Conservation (phyloP, 2,329 filamentous ascomycete species). For the Teratosphaeria gauchensis region DNA sequence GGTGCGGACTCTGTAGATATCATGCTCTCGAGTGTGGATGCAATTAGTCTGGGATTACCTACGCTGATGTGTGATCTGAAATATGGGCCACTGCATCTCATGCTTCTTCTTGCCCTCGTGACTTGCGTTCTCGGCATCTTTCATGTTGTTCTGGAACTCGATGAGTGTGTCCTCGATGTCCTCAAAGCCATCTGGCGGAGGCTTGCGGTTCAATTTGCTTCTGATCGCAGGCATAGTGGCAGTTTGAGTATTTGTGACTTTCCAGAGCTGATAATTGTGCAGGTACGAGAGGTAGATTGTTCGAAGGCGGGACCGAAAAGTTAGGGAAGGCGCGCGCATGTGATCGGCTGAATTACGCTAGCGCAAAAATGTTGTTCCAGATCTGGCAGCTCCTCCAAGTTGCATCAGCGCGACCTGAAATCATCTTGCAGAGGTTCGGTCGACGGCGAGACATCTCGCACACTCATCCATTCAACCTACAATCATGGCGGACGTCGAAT, state of each 20-base stretch:
- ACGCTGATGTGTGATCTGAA: constrained; percentile 92
- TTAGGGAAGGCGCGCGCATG: background rate
- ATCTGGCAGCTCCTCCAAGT: background rate
- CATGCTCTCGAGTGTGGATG: background rate
- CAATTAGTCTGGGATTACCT: constrained; percentile 27
- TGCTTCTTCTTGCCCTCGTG: constrained; percentile 73
- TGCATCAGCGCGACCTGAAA: background rate
- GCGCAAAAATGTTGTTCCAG: background rate
- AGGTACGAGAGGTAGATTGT: background rate
- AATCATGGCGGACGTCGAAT: constrained; percentile 23
- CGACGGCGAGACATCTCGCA: background rate
- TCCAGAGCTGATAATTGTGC: background rate
- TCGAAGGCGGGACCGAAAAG: background rate
- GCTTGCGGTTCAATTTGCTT: constrained; percentile 66
- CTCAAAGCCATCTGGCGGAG: constrained; percentile 75
- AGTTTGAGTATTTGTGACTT: background rate
- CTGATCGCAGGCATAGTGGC: constrained; percentile 64
- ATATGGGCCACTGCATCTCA: constrained; percentile 92
- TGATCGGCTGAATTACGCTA: background rate
- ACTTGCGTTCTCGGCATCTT: constrained; percentile 85
- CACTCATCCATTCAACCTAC: background rate
- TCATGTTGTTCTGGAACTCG: constrained; percentile 84
- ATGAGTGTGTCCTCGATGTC: constrained; percentile 82
- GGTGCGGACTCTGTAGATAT: background rate
- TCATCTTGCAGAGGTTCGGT: background rate